Percentiles rank a stretch among this genome's conserved stretches.
Evolutionary conservation across 176 grass and related monocot genomes (phyloP).

Genomic region (Alopecurus myosuroides): DNA sequence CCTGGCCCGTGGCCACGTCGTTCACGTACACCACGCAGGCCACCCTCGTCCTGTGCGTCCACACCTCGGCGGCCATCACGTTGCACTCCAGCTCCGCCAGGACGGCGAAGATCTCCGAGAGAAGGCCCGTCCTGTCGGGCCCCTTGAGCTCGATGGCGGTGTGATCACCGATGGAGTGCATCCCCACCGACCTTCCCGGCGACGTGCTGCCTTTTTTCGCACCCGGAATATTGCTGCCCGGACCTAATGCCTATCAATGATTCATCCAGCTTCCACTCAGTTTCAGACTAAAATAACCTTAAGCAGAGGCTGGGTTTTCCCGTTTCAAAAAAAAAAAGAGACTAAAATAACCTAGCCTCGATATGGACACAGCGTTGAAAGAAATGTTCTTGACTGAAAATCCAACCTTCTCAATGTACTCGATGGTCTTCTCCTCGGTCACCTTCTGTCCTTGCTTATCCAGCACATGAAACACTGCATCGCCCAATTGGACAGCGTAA

Average conservation of each 20-base stretch:
- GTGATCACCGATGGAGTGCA: constrained; percentile 81
- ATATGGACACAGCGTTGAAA: background rate
- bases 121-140: constrained; percentile 75
- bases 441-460: constrained; percentile 74
- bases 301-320: too few species aligned
- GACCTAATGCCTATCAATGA: constrained; percentile 64
- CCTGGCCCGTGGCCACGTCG: constrained; percentile 51
- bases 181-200: constrained; percentile 59
- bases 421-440: constrained; percentile 73
- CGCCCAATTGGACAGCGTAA: background rate
- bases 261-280: background rate
- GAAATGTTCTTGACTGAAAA: background rate
- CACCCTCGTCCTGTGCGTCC: constrained; percentile 69
- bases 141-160: constrained; percentile 86
- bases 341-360: too few species aligned
- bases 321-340: too few species aligned
- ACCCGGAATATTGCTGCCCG: constrained; percentile 58
- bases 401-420: constrained; percentile 72
- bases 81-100: constrained; percentile 74
- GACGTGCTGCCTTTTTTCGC: constrained; percentile 35
- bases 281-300: constrained; percentile 5
- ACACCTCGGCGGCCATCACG: constrained; percentile 83
- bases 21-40: constrained; percentile 87
- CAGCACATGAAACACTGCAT: constrained; percentile 92
- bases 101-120: constrained; percentile 88